Evolutionary conservation across 2,329 filamentous ascomycete genomes (phyloP).

Genomic region (Claviceps pazoutovae): DNA sequence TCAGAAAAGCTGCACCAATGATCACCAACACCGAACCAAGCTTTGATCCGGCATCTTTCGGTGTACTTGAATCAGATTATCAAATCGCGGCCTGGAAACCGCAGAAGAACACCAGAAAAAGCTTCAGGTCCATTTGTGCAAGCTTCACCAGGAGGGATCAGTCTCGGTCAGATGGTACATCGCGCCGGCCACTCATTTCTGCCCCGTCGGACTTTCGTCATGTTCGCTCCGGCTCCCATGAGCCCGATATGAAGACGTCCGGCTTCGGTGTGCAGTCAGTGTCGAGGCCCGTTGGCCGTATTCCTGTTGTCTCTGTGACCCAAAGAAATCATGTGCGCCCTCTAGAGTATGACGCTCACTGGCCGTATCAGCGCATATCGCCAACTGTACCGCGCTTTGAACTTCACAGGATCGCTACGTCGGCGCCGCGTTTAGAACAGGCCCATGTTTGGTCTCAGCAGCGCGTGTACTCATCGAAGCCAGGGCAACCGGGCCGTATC

Average conservation of each 20-base stretch:
- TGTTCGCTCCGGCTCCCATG: conserved; percentile 33
- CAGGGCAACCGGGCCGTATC: conserved; percentile 21
- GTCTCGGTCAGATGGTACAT: conserved; percentile 29
- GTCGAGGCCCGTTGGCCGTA: neutral
- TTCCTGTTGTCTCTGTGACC: conserved; percentile 9
- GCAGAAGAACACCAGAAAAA: conserved; percentile 9
- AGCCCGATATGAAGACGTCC: conserved; percentile 16
- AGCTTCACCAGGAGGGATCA: conserved; percentile 33
- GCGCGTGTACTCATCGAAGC: conserved; percentile 36
- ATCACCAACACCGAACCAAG: conserved; percentile 17
- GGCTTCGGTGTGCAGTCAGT: conserved; percentile 3
- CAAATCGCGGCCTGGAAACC: conserved; percentile 8
- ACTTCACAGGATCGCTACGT: conserved; percentile 22
- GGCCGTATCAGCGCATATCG: conserved; percentile 30
- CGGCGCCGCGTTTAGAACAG: conserved; percentile 22
- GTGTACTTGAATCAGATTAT: conserved; percentile 10
- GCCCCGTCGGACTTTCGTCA: conserved; percentile 47
- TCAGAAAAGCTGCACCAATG: conserved; percentile 12
- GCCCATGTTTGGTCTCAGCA: conserved; percentile 21
- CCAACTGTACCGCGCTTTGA: conserved; percentile 41
- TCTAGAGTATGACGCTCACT: conserved; percentile 42
- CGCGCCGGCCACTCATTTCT: conserved; percentile 43
- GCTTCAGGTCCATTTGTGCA: conserved; percentile 21
- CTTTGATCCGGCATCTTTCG: conserved; percentile 15
- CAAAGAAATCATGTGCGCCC: conserved; percentile 33